Base-by-base conservation (phyloP, 495 filamentous ascomycete genomes). In the Aspergillus incahuasiensis region DNA sequence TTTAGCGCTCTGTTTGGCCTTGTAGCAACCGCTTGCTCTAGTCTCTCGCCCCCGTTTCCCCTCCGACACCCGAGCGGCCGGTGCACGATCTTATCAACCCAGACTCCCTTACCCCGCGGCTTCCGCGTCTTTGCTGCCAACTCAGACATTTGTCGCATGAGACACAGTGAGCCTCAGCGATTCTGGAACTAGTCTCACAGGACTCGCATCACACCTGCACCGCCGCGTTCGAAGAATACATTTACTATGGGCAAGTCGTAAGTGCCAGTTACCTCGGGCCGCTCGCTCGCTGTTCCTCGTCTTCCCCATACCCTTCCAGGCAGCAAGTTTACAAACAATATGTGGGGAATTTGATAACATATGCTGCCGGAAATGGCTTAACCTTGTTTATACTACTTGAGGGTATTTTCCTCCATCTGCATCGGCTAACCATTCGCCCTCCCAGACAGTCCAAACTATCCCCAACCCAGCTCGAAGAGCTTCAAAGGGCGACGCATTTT, bases 401-500 rank as follows among this genome's bases (percentile, higher is more conserved):
- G 12, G 1, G 15, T 7, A 11, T 34, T 38, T 3, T 34, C 0
- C 34, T 39, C n/a, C n/a, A 39, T 5, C 11, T 32, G 6, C 8
- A n/a, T 8, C 38, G n/a, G 16, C 46, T 56, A 57, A 55, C 21
- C 11, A 12, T 39, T 45, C 24, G 1, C 11, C 5, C 24, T 21
- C 6, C 35, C 57, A 95, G 90, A 67, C 89, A 94, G 74, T 92
- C 89, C 34, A 98, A 97, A 78, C 88, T 99, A 64, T 95, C 91
- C 39, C 89, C 91, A 63, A 85, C 95, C 67, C 91, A 97, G 77
- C 86, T 99, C 60, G 84, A 83, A 48, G 94, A 99, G 74, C 84
- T 99, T 62, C 92, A 97, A 69, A 90, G 86, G 77, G 89, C 90
- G 49, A 99, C 94, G 20, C 90, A 97, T 73, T 99, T 99, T 65